phyloP scores from a whole-genome alignment of 176 grass and related monocot genomes.

The Phyllostachys edulis region DNA sequence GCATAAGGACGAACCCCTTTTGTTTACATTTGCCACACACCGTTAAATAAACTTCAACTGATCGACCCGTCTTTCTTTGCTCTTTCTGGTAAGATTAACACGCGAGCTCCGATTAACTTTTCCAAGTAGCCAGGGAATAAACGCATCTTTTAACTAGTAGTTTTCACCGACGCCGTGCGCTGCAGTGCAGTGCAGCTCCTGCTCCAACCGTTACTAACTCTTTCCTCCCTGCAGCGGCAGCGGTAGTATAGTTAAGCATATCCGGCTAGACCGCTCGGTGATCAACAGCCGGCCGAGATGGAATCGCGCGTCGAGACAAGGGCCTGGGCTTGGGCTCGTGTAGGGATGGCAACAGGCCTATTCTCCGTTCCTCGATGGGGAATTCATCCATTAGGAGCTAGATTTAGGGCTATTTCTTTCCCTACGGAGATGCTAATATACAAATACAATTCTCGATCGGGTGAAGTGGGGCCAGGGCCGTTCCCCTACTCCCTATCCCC shows the following conservation, averaged over 20 bases:
- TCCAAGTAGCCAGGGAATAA: neutral
- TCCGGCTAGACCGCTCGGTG: neutral
- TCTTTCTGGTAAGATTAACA: neutral
- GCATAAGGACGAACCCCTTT: neutral
- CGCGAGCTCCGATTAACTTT: neutral
- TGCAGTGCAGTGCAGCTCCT: neutral
- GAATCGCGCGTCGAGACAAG: constrained; percentile 7
- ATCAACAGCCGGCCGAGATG: neutral
- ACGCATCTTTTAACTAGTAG: neutral
- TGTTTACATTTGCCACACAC: constrained; percentile 1
- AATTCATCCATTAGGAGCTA: too few relatives aligned
- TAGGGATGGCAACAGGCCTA: too few relatives aligned
- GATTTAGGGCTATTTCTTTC: too few relatives aligned
- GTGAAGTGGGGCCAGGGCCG: too few relatives aligned
- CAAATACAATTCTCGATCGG: too few relatives aligned
- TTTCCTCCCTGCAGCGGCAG: too few relatives aligned
- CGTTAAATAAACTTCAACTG: neutral
- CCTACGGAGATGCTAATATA: too few relatives aligned
- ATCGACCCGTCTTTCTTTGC: neutral
- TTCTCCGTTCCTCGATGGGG: too few relatives aligned
- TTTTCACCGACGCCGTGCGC: neutral
- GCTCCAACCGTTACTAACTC: constrained; percentile 24
- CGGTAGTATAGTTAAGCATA: neutral
- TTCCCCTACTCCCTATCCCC: too few relatives aligned
- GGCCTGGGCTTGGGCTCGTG: too few relatives aligned